These are phyloP conservation scores for Solanum chmielewskii DNA, from an alignment of 257 asterid genomes.

Conservation along the genomic window DNA sequence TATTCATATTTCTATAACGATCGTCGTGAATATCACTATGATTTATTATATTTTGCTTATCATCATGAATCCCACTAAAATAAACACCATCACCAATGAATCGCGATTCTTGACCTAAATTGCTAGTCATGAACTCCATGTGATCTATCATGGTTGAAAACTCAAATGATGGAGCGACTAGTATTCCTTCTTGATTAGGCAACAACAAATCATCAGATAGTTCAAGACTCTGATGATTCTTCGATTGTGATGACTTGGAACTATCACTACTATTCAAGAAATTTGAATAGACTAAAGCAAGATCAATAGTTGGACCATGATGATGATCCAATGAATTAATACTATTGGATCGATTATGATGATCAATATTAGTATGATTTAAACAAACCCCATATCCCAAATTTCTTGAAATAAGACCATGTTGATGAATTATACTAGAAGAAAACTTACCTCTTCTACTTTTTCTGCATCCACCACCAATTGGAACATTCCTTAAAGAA, in stretches of 20 bases:
- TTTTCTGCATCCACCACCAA: constrained; percentile 66
- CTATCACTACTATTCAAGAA: constrained; percentile 26
- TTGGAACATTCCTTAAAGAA: constrained; percentile 64
- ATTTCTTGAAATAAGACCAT: neutral
- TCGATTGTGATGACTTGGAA: constrained; percentile 2
- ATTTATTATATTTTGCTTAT: neutral
- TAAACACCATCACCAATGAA: neutral
- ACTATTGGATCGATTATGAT: neutral
- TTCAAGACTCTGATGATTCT: neutral
- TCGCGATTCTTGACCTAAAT: constrained; percentile 1
- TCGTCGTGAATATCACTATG: neutral
- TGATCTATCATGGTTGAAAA: constrained; percentile 2
- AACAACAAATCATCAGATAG: neutral
- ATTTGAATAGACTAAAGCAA: constrained; percentile 53
- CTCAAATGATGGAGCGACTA: constrained; percentile 1
- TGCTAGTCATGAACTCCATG: neutral
- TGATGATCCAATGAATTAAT: neutral
- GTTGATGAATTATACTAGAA: neutral
- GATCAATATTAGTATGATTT: neutral
- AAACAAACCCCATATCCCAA: neutral
- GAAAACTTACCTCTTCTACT: neutral
- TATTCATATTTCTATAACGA: neutral
- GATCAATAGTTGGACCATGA: constrained; percentile 32
- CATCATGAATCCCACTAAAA: constrained; percentile 11
- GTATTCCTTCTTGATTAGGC: neutral